Conservation (phyloP, 352 stramenopile species). For the Thalassiosira oceanica region DNA sequence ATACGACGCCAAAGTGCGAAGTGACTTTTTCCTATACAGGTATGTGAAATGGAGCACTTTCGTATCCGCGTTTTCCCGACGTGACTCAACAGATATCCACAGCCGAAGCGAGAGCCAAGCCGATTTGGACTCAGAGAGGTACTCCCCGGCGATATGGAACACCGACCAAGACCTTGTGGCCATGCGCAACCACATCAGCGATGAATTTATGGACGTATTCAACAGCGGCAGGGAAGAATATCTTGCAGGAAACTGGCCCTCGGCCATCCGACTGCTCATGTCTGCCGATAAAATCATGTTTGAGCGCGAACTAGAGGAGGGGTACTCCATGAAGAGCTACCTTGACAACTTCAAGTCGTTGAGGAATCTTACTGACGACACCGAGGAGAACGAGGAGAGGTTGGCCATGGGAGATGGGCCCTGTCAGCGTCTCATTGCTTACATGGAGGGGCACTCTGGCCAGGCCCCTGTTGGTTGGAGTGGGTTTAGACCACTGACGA, state of each 20-base stretch:
- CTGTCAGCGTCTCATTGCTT: conserved; percentile 87
- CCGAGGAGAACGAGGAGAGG: conserved; percentile 43
- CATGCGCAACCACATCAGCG: conserved; percentile 73
- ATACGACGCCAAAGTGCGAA: conserved; percentile 62
- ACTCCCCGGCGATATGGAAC: conserved; percentile 65
- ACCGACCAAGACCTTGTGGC: conserved; percentile 69
- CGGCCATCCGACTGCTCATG: conserved; percentile 84
- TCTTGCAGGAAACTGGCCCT: conserved; percentile 89
- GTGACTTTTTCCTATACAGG: conserved; percentile 75
- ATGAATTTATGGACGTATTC: conserved; percentile 89
- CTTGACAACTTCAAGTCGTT: too few species aligned
- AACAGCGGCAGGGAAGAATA: conserved; percentile 90
- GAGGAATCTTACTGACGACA: conserved; percentile 19
- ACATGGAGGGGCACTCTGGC: conserved; percentile 87
- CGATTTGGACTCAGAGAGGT: conserved; percentile 67
- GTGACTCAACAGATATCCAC: too few species aligned
- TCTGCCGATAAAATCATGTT: conserved; percentile 87
- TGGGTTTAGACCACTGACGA: too few species aligned
- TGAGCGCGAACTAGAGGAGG: conserved; percentile 80
- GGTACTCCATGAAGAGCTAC: conserved; percentile 29
- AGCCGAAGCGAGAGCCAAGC: conserved; percentile 56
- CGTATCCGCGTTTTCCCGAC: too few species aligned
- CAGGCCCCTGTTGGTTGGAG: conserved; percentile 81
- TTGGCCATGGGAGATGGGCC: conserved; percentile 85
- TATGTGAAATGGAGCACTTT: too few species aligned